Conservation (phyloP, 129 eudicot species). For the Lactuca sativa region DNA sequence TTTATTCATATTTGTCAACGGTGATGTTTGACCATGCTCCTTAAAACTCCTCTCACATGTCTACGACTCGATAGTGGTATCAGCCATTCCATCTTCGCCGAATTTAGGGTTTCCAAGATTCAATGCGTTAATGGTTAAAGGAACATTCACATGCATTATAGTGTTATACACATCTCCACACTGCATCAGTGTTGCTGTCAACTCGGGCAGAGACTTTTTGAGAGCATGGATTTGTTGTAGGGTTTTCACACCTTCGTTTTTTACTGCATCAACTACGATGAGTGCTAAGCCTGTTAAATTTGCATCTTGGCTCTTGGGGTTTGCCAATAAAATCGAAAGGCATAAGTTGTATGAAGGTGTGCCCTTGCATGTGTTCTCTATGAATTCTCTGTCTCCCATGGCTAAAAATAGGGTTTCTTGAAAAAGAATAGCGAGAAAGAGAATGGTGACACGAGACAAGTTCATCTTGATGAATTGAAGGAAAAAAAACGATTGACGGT, state of each 20-base stretch:
- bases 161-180: slow-evolving; percentile 32
- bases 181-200: slow-evolving; percentile 13
- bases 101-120: slow-evolving; percentile 35
- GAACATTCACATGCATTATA: slow-evolving; percentile 32
- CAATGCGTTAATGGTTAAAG: slow-evolving; percentile 27
- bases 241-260: slow-evolving; percentile 24
- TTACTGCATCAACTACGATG: slow-evolving; percentile 34
- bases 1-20: slow-evolving; percentile 18
- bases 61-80: slow-evolving; percentile 30
- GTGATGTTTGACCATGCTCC: slow-evolving; percentile 18
- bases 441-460: slow-evolving; percentile 5
- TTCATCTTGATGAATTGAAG: slow-evolving; percentile 5
- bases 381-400: slow-evolving; percentile 30
- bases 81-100: slow-evolving; percentile 50
- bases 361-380: slow-evolving; percentile 38
- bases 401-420: slow-evolving; percentile 15
- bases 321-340: slow-evolving; percentile 30
- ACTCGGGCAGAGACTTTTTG: slow-evolving; percentile 8
- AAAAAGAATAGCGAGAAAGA: slow-evolving; percentile 21
- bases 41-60: slow-evolving; percentile 36
- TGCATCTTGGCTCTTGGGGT: slow-evolving; percentile 41
- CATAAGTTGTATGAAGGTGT: slow-evolving; percentile 43
- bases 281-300: slow-evolving; percentile 40
- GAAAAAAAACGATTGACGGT: not conserved
- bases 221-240: not conserved